A percentile compares a stretch with the other conserved stretches of the same genome.
These are phyloP conservation scores for Backusella tarrabulga DNA, from an alignment of 192 early-diverging fungal genomes.

Conservation along the genomic window DNA sequence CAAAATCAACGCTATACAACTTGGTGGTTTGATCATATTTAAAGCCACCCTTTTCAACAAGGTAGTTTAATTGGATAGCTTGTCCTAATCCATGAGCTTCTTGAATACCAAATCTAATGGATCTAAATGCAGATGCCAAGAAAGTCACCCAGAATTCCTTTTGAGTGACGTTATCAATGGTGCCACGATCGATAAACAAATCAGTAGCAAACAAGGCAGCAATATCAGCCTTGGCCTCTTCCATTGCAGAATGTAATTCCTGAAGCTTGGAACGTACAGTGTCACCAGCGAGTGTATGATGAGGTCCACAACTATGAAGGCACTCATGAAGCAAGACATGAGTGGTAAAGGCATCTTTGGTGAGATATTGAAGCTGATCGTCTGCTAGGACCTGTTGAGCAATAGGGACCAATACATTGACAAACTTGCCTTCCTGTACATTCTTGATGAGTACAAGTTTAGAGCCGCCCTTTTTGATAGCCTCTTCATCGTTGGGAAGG, in stretches of 20 bases:
- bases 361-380: conserved; percentile 55
- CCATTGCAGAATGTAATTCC: conserved; percentile 71
- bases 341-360: conserved; percentile 67
- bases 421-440: conserved; percentile 71
- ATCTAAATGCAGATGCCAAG: conserved; percentile 69
- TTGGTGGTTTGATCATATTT: conserved; percentile 35
- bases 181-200: conserved; percentile 57
- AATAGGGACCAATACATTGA: conserved; percentile 62
- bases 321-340: conserved; percentile 76
- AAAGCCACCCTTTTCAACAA: conserved; percentile 68
- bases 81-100: conserved; percentile 74
- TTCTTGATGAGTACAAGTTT: conserved; percentile 77
- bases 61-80: conserved; percentile 67
- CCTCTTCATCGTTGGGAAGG: conserved; percentile 74
- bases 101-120: conserved; percentile 67
- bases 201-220: conserved; percentile 60
- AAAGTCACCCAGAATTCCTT: conserved; percentile 71
- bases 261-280: conserved; percentile 67
- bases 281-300: conserved; percentile 48
- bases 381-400: conserved; percentile 50
- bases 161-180: conserved; percentile 55
- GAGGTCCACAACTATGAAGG: conserved; percentile 69
- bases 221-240: conserved; percentile 80
- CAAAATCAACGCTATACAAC: conserved; percentile 61
- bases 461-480: conserved; percentile 64